Evolutionary conservation across 1,284 basidiomycete species (phyloP).

Genomic region (Ceratobasidium sp.): DNA sequence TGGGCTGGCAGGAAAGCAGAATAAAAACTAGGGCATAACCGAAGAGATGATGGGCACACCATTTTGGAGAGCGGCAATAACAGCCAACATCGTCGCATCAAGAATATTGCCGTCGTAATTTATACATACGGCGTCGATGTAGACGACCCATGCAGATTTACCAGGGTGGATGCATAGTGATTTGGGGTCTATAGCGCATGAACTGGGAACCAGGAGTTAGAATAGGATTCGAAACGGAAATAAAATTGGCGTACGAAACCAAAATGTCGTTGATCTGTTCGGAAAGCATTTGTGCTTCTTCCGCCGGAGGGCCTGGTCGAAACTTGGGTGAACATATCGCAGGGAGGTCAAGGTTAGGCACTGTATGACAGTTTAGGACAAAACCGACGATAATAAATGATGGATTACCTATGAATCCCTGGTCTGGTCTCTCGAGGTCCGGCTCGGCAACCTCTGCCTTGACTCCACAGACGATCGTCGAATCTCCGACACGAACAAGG

Average conservation of each 20-base stretch:
- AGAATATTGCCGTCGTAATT: slow-evolving; percentile 97
- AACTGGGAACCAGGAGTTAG: slow-evolving; percentile 22
- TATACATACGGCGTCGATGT: slow-evolving; percentile 93
- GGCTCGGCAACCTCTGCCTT: slow-evolving; percentile 95
- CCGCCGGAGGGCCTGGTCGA: slow-evolving; percentile 92
- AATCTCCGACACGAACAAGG: slow-evolving; percentile 88
- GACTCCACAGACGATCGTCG: slow-evolving; percentile 91
- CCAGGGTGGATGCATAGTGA: slow-evolving; percentile 84
- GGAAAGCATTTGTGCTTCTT: slow-evolving; percentile 90
- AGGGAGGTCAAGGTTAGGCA: slow-evolving; percentile 90
- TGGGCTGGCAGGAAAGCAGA: slow-evolving; percentile 62
- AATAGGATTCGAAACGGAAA: background rate
- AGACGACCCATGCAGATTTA: slow-evolving; percentile 89
- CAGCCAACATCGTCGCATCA: slow-evolving; percentile 88
- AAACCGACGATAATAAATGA: background rate
- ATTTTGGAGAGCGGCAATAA: slow-evolving; percentile 85
- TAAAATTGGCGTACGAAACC: slow-evolving; percentile 65
- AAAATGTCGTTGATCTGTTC: slow-evolving; percentile 82
- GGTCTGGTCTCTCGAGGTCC: slow-evolving; percentile 74
- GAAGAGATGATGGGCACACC: slow-evolving; percentile 63
- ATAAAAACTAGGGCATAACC: background rate
- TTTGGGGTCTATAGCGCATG: slow-evolving; percentile 64
- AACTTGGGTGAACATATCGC: slow-evolving; percentile 93
- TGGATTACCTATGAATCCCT: slow-evolving; percentile 82
- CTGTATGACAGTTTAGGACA: slow-evolving; percentile 55